Evolutionary conservation across 192 early-diverging fungal species (phyloP), one percentile per base, ranked within the genome.

Genomic region (Obelidium mucronatum): DNA sequence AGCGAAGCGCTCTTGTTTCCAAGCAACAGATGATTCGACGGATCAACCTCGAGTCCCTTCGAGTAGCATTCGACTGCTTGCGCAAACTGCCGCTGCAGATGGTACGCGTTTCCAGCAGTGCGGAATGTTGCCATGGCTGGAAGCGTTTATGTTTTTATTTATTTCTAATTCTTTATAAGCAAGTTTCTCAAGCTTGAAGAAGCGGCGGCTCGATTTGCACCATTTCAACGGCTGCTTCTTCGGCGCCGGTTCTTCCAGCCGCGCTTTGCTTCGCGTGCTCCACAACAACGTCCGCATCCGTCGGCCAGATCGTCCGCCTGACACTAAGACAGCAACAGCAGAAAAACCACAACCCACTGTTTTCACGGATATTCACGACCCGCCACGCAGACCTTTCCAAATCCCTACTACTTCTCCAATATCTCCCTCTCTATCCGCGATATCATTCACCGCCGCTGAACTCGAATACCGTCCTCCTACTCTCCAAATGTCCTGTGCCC

Each of bases 201-300:
- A 51, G 22, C 48, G 48, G 31, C 63, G 34, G 63, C 15, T 59
- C 70, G 17, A 74, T n/a, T 58, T 30, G 40, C 13, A 36, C 69
- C 69, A 71, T 42, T 35, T 71, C 69, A 54, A 71, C 22, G 3
- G 54, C 69, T 30, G 69, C n/a, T 6, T 26, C 69, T 19, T 58
- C 69, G 17, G 54, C 28, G 13, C 69, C 69, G 6, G 69, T 40
- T 15, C 48, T 63, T n/a, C n/a, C n/a, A n/a, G n/a, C n/a, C 40
- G 5, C 36, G 59, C 26, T 40, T n/a, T 1, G 13, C 60, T 48
- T 75, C n/a, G 26, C 22, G 26, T 73, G 55, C 60, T 82, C 81
- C 2, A 72, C 62, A 11, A 77, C 48, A 63, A 82, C 75, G 74
- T 82, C 81, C 5, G 78, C 44, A 48, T 82, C 81, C 5, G 39